Percentiles rank a stretch among this genome's conserved stretches.
These are phyloP conservation scores for Colletotrichum sp. DNA, from an alignment of 2,329 filamentous ascomycete genomes.

Conservation along the genomic window DNA sequence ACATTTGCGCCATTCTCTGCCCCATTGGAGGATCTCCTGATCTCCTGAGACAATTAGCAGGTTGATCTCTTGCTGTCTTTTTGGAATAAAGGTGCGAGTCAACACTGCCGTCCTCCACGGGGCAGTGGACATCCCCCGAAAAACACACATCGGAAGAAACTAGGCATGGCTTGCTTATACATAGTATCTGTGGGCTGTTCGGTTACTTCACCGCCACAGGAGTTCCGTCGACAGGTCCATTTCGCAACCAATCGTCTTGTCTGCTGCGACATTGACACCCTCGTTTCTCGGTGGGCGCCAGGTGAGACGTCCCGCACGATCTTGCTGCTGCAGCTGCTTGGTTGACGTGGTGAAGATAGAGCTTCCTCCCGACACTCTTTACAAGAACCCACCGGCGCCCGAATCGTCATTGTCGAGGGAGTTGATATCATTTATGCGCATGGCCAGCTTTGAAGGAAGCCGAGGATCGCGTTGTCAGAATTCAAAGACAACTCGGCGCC, in stretches of 20 bases:
- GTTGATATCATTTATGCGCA: neutral
- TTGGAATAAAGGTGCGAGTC: neutral
- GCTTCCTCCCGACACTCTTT: neutral
- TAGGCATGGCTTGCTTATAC: neutral
- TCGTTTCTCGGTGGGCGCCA: neutral
- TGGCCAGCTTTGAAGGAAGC: neutral
- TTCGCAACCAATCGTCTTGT: neutral
- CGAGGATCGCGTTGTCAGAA: neutral
- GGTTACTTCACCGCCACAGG: neutral
- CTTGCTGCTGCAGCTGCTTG: neutral
- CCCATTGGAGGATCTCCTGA: neutral
- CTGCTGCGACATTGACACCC: neutral
- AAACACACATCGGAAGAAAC: neutral
- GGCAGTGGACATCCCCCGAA: neutral
- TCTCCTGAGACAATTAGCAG: neutral
- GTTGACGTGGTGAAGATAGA: neutral
- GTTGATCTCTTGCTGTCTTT: neutral
- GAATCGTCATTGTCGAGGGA: neutral
- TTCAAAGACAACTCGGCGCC: neutral
- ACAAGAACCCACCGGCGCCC: neutral
- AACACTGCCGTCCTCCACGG: neutral
- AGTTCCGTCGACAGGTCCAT: neutral
- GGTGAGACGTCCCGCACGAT: neutral
- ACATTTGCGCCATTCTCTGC: neutral
- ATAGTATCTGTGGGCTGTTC: neutral